phyloP scores from a whole-genome alignment of 2,329 filamentous ascomycete genomes.

The Pyricularia grisea region DNA sequence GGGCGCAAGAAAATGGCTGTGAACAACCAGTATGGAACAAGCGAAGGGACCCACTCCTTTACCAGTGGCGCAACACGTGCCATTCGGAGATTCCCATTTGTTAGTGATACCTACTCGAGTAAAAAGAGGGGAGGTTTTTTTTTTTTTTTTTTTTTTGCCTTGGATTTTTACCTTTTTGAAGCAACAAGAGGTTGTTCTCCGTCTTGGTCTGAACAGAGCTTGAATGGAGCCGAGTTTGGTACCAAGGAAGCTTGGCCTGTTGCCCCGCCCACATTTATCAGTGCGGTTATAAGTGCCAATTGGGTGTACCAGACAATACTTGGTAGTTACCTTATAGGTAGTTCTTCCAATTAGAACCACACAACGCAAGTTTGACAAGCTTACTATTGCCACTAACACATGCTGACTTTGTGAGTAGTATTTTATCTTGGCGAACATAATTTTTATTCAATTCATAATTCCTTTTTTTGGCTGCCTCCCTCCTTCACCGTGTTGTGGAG shows the following conservation, averaged over 20 bases:
- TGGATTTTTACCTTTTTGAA: no score
- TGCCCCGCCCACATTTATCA: neutral
- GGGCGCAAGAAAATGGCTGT: neutral
- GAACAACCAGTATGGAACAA: neutral
- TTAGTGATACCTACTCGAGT: neutral
- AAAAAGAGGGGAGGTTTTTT: no score
- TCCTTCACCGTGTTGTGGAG: no score
- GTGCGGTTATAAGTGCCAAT: neutral
- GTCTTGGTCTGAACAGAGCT: no score
- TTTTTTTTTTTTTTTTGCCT: no score
- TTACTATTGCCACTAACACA: neutral
- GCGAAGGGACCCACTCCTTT: neutral
- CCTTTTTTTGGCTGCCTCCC: neutral
- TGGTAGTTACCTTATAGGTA: neutral
- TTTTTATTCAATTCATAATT: neutral
- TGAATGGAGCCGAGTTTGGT: no score
- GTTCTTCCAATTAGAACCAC: neutral
- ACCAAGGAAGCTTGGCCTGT: neutral
- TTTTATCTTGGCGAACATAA: neutral
- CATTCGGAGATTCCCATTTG: neutral
- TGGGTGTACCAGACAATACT: neutral
- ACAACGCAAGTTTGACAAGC: no score
- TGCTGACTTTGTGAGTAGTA: neutral
- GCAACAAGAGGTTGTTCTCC: no score
- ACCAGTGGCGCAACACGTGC: neutral